Percentiles rank a stretch among this genome's conserved stretches.
These are phyloP conservation scores for Metarhizium album DNA, from an alignment of 2,329 filamentous ascomycete genomes.

Conservation along the genomic window DNA sequence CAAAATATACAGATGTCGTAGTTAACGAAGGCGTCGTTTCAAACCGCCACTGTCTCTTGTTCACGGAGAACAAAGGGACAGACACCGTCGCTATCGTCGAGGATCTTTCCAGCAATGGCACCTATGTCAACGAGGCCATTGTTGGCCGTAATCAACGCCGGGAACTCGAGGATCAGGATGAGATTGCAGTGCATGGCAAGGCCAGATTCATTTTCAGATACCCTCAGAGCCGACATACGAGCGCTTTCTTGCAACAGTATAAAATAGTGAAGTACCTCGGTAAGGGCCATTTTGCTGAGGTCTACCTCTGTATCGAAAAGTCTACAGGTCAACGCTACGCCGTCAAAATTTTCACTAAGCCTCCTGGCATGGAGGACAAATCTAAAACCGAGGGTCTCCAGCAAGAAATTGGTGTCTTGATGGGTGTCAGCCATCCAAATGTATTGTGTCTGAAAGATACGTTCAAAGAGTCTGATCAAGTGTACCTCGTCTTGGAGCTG, in stretches of 20 bases:
- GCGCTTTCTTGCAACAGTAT: constrained; percentile 78
- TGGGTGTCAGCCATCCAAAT: constrained; percentile 93
- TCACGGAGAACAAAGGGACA: constrained; percentile 46
- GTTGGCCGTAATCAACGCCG: constrained; percentile 87
- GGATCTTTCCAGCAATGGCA: constrained; percentile 91
- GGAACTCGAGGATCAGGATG: constrained; percentile 80
- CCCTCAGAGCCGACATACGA: constrained; percentile 62
- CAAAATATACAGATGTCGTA: constrained; percentile 53
- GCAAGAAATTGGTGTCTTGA: constrained; percentile 91
- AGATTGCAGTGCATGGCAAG: constrained; percentile 76
- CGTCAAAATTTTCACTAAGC: constrained; percentile 90
- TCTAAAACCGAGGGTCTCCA: constrained; percentile 79
- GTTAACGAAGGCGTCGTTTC: constrained; percentile 73
- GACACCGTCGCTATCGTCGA: constrained; percentile 68
- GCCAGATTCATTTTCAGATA: constrained; percentile 89
- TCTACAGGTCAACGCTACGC: constrained; percentile 72
- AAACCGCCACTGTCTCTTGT: constrained; percentile 69
- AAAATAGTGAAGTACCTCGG: constrained; percentile 74
- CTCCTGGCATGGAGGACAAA: constrained; percentile 68
- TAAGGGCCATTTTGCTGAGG: constrained; percentile 90
- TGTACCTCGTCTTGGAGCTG: constrained; percentile 85
- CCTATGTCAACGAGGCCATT: constrained; percentile 85
- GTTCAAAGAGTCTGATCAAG: constrained; percentile 81
- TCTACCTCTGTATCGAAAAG: constrained; percentile 85
- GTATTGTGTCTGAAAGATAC: constrained; percentile 90